Percentiles rank a stretch among this genome's conserved stretches.
Conservation (phyloP, 805 yeast species). For the Cyberlindnera mycetangii region DNA sequence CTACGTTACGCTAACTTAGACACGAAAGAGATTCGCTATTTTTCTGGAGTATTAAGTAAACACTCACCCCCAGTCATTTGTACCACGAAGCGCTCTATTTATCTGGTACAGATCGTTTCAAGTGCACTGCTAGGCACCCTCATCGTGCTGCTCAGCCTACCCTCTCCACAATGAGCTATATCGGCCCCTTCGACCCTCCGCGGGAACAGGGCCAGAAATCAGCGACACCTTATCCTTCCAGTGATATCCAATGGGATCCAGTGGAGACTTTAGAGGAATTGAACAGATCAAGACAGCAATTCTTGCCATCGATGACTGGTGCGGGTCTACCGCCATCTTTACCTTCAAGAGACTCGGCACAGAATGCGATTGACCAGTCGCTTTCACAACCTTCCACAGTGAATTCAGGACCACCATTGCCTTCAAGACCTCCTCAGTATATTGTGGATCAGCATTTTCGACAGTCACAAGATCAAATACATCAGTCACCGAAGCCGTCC, state of each 20-base stretch:
- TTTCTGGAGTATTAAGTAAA: no score
- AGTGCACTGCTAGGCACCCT: not conserved
- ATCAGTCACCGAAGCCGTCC: not conserved
- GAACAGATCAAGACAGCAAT: conserved; percentile 14
- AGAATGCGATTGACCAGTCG: not conserved
- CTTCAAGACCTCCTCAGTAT: conserved; percentile 23
- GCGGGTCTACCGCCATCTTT: not conserved
- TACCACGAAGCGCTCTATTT: not conserved
- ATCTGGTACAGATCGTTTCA: not conserved
- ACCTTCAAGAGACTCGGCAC: conserved; percentile 1
- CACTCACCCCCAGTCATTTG: no score
- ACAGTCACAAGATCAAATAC: not conserved
- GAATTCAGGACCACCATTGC: conserved; percentile 22
- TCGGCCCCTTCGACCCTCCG: not conserved
- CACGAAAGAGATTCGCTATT: not conserved
- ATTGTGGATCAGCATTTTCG: conserved; percentile 20
- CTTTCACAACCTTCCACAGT: not conserved
- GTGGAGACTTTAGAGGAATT: conserved; percentile 20
- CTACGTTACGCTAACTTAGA: not conserved
- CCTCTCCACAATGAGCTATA: conserved; percentile 10
- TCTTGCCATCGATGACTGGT: not conserved
- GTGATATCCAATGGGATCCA: conserved; percentile 20
- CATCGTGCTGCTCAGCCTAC: not conserved
- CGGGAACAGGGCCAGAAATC: not conserved
- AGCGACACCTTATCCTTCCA: conserved; percentile 16